These are phyloP conservation scores for Rhizomucor pusillus DNA, from an alignment of 371 early-diverging fungal species.

Conservation along the genomic window DNA sequence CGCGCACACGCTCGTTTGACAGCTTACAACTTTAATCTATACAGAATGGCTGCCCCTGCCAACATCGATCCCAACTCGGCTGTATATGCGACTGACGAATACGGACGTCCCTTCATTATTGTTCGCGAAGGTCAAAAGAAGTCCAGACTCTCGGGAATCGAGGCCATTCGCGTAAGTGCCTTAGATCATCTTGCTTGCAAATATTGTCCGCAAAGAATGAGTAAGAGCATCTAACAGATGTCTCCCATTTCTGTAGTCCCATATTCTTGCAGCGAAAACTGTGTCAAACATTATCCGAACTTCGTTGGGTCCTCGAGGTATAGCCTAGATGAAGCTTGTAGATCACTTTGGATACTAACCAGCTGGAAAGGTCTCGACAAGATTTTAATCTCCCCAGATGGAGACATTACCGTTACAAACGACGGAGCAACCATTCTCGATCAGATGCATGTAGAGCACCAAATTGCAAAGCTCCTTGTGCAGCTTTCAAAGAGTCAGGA, in stretches of 20 bases:
- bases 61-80: slow-evolving; percentile 42
- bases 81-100: slow-evolving; percentile 82
- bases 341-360: neutral
- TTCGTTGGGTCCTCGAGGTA: slow-evolving; percentile 99
- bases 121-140: slow-evolving; percentile 92
- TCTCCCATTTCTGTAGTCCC: slow-evolving; percentile 75
- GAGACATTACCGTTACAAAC: slow-evolving; percentile 99
- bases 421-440: slow-evolving; percentile 99
- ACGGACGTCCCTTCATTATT: slow-evolving; percentile 96
- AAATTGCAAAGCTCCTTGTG: slow-evolving; percentile 98
- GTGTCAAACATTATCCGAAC: slow-evolving; percentile 97
- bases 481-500: slow-evolving; percentile 99
- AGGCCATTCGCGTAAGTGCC: slow-evolving; percentile 86
- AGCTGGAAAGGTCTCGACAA: slow-evolving; percentile 92
- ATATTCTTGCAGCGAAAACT: slow-evolving; percentile 96
- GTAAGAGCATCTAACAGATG: neutral
- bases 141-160: slow-evolving; percentile 80
- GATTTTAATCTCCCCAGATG: slow-evolving; percentile 98
- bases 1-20: no score
- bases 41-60: slow-evolving; percentile 12
- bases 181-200: neutral
- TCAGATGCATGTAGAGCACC: slow-evolving; percentile 99
- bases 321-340: neutral
- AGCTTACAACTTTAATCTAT: neutral
- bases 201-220: neutral